phyloP scores from a whole-genome alignment of 257 asterid species.

The Nicotiana undulata region DNA sequence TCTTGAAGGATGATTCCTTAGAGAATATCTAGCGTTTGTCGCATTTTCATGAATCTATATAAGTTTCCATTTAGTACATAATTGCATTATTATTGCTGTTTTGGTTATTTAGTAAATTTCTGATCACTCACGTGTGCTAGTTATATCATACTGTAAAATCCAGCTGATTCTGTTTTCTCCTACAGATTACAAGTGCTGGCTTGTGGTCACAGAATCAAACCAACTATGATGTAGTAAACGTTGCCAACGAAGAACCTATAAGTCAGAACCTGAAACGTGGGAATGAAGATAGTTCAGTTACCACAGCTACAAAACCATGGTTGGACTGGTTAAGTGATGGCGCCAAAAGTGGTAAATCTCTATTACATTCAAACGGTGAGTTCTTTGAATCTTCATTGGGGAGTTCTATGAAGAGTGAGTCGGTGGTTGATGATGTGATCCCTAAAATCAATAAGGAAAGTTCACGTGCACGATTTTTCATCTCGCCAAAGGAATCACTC shows the following conservation, averaged over 20 bases:
- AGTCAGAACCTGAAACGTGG: conserved; percentile 25
- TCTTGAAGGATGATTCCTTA: not conserved
- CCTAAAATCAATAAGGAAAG: conserved; percentile 48
- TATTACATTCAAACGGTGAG: conserved; percentile 33
- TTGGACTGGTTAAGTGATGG: conserved; percentile 64
- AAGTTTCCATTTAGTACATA: not conserved
- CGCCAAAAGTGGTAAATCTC: conserved; percentile 31
- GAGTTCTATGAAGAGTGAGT: conserved; percentile 28
- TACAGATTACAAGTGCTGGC: conserved; percentile 84
- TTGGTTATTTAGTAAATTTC: not conserved
- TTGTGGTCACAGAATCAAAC: conserved; percentile 67
- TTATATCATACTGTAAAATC: not conserved
- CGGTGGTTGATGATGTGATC: conserved; percentile 34
- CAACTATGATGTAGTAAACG: conserved; percentile 21
- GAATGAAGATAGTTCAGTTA: conserved; percentile 40
- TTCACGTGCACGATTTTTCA: conserved; percentile 44
- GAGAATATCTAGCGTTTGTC: not conserved
- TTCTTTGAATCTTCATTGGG: conserved; percentile 51
- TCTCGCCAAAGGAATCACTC: conserved; percentile 75
- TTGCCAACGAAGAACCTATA: conserved; percentile 17
- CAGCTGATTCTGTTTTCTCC: conserved; percentile 8
- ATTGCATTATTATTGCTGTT: not conserved
- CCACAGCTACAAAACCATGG: conserved; percentile 41
- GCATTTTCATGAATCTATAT: not conserved
- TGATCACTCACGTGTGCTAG: conserved; percentile 1